phyloP scores from a whole-genome alignment of 1,284 basidiomycete species.

The Microbotryomycetes sp. region DNA sequence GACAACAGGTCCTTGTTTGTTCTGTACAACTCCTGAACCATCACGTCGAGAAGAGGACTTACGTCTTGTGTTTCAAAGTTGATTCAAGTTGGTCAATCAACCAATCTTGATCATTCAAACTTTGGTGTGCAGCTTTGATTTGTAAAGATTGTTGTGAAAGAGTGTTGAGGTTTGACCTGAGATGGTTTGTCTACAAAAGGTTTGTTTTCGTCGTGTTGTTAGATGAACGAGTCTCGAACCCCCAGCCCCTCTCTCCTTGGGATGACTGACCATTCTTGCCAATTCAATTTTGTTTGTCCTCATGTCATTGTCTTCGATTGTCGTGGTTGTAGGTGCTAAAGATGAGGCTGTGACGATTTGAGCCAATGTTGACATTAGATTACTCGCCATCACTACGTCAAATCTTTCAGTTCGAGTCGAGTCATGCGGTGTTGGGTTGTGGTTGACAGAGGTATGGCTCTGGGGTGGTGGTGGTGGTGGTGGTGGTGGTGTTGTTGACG shows the following conservation, averaged over 20 bases:
- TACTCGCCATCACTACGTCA: background rate
- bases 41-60: background rate
- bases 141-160: slow-evolving; percentile 8
- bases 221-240: background rate
- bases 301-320: slow-evolving; percentile 4
- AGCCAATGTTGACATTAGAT: background rate
- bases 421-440: background rate
- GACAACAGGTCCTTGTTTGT: no score
- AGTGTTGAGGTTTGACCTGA: slow-evolving; percentile 2
- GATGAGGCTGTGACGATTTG: background rate
- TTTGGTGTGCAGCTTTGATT: slow-evolving; percentile 12
- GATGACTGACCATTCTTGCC: slow-evolving; percentile 9
- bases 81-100: slow-evolving; percentile 17
- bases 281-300: slow-evolving; percentile 16
- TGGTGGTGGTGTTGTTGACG: background rate
- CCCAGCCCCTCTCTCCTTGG: background rate
- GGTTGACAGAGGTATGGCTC: background rate
- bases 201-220: background rate
- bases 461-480: background rate
- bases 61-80: slow-evolving; percentile 9
- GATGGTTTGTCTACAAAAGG: slow-evolving; percentile 19
- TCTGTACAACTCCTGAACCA: background rate
- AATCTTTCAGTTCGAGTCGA: background rate
- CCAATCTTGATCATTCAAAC: slow-evolving; percentile 26
- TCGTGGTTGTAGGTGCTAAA: no score